phyloP scores from a whole-genome alignment of 148 eudicot genomes.

The Vaccinium vitisidaea region DNA sequence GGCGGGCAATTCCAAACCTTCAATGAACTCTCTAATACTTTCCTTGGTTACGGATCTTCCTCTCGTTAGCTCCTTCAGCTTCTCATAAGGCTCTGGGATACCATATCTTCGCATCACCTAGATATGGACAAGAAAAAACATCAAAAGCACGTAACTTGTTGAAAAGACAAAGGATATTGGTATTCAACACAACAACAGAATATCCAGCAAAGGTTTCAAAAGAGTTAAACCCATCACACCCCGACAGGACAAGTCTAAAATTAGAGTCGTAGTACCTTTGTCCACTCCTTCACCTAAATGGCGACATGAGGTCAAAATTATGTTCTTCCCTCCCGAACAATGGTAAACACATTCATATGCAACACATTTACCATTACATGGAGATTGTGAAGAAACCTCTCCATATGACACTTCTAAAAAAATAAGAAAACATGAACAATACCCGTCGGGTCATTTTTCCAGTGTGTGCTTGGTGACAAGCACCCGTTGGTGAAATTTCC shows the following conservation, averaged over 20 bases:
- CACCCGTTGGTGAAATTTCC: no score
- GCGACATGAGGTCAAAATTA: neutral
- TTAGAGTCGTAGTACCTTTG: neutral
- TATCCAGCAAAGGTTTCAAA: neutral
- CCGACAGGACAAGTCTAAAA: neutral
- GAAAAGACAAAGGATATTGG: neutral
- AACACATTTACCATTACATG: neutral
- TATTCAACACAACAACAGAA: neutral
- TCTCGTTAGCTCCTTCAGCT: slow-evolving; percentile 84
- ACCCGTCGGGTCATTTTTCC: neutral
- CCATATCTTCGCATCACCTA: slow-evolving; percentile 98
- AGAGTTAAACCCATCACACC: neutral
- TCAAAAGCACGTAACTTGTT: neutral
- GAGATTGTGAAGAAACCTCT: neutral
- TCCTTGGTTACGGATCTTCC: slow-evolving; percentile 75
- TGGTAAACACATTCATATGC: neutral
- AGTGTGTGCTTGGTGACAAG: no score
- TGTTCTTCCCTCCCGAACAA: neutral
- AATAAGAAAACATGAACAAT: neutral
- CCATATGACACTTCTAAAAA: neutral
- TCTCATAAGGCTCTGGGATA: slow-evolving; percentile 94
- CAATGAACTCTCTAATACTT: slow-evolving; percentile 67
- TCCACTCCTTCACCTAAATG: neutral
- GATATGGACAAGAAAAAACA: neutral
- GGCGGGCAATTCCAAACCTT: slow-evolving; percentile 64